Evolutionary conservation across 345 rosid species (phyloP), one percentile per base, ranked within the genome.

Genomic region (Ceriops zippeliana): DNA sequence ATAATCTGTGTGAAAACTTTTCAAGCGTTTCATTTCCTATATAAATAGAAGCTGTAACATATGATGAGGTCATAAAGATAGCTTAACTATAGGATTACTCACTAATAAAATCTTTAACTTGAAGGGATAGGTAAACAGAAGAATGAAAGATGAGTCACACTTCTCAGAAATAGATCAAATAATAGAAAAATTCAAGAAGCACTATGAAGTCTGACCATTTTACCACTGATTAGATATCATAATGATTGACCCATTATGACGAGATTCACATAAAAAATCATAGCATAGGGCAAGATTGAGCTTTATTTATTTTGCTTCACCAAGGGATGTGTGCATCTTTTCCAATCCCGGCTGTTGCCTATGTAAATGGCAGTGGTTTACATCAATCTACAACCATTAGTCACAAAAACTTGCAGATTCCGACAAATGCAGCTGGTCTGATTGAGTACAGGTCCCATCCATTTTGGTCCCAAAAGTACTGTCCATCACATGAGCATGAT

Each of bases 381-480:
- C 19, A 3, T 42, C 16, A 56, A 56, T 56, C 59, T 24, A 27
- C 28, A 56, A 56, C 59, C 28, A 21, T 56, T 22, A 56, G 28
- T 26, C 32, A 47, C 37, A 31, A 26, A 61, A 34, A 7, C 52
- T 67, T 66, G 51, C 81, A 93, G 98, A 95, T 95, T 61, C 96
- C 97, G 56, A 85, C 86, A 60, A 91, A 95, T 69, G 86, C 79
- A 78, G 86, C 85, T 70, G 96, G 96, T 67, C 75, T 91, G 81
- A 95, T 91, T 2, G 99, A 95, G 84, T 95, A 95, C 61, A 83
- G 96, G 61, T 88, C 97, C 70, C 99, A 95, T 75, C 99, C 97
- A 24, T 91, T 87, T 80, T 95, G 99, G 99, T 85, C 86, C 75
- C 99, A 95, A 67, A 95, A 90, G 77, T 91, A 90, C 57, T 95